Evolutionary conservation across 2,329 filamentous ascomycete species (phyloP), one percentile per base, ranked within the genome.

Genomic region (Akanthomyces uredinophilus): DNA sequence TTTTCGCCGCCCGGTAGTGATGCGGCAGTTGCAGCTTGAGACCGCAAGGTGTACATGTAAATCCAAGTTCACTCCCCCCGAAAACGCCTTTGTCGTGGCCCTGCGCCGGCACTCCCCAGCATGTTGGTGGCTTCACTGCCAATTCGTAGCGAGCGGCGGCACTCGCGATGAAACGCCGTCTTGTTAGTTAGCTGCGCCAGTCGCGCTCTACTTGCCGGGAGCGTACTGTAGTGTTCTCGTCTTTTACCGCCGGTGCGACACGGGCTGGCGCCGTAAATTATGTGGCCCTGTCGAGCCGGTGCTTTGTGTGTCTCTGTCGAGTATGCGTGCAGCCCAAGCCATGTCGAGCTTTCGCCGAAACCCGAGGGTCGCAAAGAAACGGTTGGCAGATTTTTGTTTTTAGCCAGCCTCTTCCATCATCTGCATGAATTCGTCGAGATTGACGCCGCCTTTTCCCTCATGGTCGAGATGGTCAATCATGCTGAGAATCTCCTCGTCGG

Each of bases 381-480:
- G 13, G 4, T 16, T 13, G 5, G 37, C 10, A 5, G 4, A 5
- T 29, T 32, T 29, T 32, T 50, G 29, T 18, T 46, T 46, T 68
- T 73, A 75, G 59, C 72, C 71, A 63, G 75, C 74, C 69, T 78
- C 75, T 63, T 77, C 75, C 80, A 83, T 83, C 76, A 87, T 85
- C 69, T 85, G 83, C 58, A 87, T 83, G 71, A 90, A 90, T 73
- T 90, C 87, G 63, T 89, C 87, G 67, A 85, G 79, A 66, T 84
- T 86, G 8, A 90, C 87, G 61, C 84, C 92, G 13, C 93, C 93
- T 68, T 96, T 96, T 1, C 92, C 94, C 71, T 96, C 91, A 66
- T 97, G 83, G 78, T 99, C 95, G 78, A 98, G 96, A 76, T 98
- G 94, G 71, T 97, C 92, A 78, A 99, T 95, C 95, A 99, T 99